Percentiles rank a stretch among this genome's conserved stretches.
Conservation (phyloP, 225 moss, liverwort and hornwort species). For the Marchantia polymorpha region DNA sequence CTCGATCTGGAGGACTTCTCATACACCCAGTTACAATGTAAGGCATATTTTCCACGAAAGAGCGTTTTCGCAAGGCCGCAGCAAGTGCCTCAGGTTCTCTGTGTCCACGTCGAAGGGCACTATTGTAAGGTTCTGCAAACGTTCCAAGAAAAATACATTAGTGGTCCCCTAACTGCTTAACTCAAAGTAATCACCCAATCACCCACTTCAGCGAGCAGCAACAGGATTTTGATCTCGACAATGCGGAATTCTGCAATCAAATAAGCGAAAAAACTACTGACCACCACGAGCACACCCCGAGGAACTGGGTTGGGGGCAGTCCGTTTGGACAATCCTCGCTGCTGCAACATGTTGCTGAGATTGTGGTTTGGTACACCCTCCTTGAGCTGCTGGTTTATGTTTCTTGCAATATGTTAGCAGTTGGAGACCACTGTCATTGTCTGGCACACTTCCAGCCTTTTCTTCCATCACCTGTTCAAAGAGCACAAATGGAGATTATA, state of each 20-base stretch:
- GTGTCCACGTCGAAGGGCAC: constrained; percentile 84
- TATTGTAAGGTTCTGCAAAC: constrained; percentile 70
- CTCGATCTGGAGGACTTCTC: constrained; percentile 48
- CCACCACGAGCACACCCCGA: constrained; percentile 85
- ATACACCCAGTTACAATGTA: constrained; percentile 81
- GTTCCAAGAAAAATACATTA: too few relatives aligned
- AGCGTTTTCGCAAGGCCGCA: constrained; percentile 90
- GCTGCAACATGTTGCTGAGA: constrained; percentile 36
- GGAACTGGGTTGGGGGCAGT: constrained; percentile 54
- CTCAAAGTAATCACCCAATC: not conserved
- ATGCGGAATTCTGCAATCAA: not conserved
- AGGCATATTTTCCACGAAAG: constrained; percentile 87
- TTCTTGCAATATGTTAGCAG: constrained; percentile 85
- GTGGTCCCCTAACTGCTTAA: too few relatives aligned
- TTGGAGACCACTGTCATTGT: constrained; percentile 68
- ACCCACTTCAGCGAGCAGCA: too few relatives aligned
- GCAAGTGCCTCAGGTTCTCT: constrained; percentile 95
- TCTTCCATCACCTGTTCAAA: constrained; percentile 41
- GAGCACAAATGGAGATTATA: not conserved
- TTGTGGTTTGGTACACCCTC: constrained; percentile 41
- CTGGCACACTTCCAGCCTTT: constrained; percentile 24
- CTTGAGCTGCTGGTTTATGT: constrained; percentile 54
- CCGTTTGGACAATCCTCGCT: constrained; percentile 49
- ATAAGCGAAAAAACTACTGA: constrained; percentile 13
- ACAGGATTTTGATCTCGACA: not conserved